Base-by-base conservation (phyloP, 1,139 yeast species). In the Sugiyamaella pinicola region DNA sequence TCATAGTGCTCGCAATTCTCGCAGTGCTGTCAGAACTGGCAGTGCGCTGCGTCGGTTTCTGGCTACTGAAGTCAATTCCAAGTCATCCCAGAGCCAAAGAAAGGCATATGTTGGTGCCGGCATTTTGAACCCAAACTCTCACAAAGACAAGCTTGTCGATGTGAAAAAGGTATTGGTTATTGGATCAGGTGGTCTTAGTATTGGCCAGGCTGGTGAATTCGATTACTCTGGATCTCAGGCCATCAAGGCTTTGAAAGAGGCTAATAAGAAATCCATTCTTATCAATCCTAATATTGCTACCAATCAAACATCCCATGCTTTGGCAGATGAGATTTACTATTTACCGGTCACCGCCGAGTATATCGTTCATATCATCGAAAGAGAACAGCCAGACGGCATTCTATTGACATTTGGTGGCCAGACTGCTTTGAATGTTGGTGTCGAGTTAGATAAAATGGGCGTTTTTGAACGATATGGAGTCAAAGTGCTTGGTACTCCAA, bases 151-250 rank as follows among this genome's bases (percentile, higher is more conserved):
- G 53, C 75, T 88, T 56, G 96, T 90, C 45, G 96, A 91, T 61
- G 96, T 90, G 47, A 78, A 84, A 57, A 88, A 89, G 64, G 98
- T 93, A 18, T 80, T 93, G 59, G 90, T 93, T 55, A 87, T 93
- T 67, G 99, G 99, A 19, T 91, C 98, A 3, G 99, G 99, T 67
- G 99, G 99, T 45, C 79, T 93, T 57, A 87, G 96, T 51, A 93
- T 93, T 69, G 99, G 99, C 54, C 99, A 93, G 74, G 99, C 99
- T 45, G 99, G 99, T 65, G 99, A 93, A 73, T 93, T 93, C 64
- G 99, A 93, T 72, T 93, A 93, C 74, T 88, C 96, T 38, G 98
- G 98, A 55, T 90, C 97, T 18, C 98, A 91, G 74, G 98, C 98
- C 49, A 91, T 91, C 69, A 91, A 91, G 73, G 99, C 99, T 8